Evolutionary conservation across 1,284 basidiomycete genomes (phyloP), one percentile per base, ranked within the genome.

Genomic region (Boletus sp.): DNA sequence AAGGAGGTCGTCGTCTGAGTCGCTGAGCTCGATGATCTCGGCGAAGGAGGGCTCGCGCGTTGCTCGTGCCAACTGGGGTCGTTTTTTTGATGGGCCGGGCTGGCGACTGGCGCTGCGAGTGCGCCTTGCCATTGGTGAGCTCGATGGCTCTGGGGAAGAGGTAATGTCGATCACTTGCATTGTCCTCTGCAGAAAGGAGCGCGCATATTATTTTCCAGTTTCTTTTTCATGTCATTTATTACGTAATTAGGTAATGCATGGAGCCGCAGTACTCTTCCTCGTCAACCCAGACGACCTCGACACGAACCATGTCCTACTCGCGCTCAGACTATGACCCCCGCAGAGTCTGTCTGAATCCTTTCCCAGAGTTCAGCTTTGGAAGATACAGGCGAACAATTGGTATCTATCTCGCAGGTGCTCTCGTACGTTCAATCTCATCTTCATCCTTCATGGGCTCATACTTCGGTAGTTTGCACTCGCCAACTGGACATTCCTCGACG

Each of bases 401-500:
- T 26, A 91, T 98, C 25, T 98, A 98, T 67, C 70, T 91, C 47
- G 86, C 92, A 2, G 95, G 95, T 33, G 93, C 85, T 34, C 74
- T 98, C 54, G 93, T 95, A 63, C 58, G 90, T 79, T 29, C 22
- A 22, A 17, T n/a, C 27, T 34, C 19, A 13, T 19, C 22, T 5
- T 16, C 7, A 1, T 8, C 9, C 5, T 20, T 9, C 17, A 5
- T 19, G 29, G n/a, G n/a, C 52, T 39, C 23, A 35, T 17, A 14
- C 8, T 5, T 20, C 9, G 42, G 2, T 59, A 92, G 92, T 97
- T 98, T 67, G 89, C 93, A 2, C 71, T 95, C 26, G 92, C 91
- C 20, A 93, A 89, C 72, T 98, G 94, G 91, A 80, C 90, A n/a
- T 93, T 98, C 69, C 76, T 98, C 51, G 95, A 98, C 61, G 95